Conservation (phyloP, 768 basidiomycete genomes). For the Nidularia sp. region DNA sequence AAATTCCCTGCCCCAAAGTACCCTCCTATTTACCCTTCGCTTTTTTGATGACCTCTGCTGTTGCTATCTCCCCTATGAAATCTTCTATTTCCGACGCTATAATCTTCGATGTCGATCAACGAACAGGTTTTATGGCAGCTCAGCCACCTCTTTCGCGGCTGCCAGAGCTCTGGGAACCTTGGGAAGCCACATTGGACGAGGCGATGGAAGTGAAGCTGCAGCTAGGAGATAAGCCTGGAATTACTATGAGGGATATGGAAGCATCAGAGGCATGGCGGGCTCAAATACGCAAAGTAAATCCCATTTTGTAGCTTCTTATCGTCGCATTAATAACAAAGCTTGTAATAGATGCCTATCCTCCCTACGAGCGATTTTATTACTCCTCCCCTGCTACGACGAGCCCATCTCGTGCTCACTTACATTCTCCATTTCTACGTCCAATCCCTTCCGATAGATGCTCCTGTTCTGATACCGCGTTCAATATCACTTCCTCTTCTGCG, state of each 20-base stretch:
- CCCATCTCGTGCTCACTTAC: slow-evolving; percentile 74
- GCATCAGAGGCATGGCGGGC: slow-evolving; percentile 51
- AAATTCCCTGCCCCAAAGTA: background rate
- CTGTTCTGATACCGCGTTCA: slow-evolving; percentile 66
- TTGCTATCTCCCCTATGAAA: slow-evolving; percentile 27
- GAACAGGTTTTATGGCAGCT: slow-evolving; percentile 90
- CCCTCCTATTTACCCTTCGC: background rate
- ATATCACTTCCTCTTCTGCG: slow-evolving; percentile 77
- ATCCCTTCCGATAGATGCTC: slow-evolving; percentile 42
- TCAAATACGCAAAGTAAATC: slow-evolving; percentile 42
- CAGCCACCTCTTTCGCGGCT: slow-evolving; percentile 64
- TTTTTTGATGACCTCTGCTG: background rate
- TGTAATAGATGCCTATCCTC: slow-evolving; percentile 52
- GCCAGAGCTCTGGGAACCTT: slow-evolving; percentile 58
- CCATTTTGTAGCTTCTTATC: slow-evolving; percentile 5
- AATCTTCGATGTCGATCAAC: slow-evolving; percentile 89
- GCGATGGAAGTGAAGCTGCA: slow-evolving; percentile 48
- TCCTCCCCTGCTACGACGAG: slow-evolving; percentile 63
- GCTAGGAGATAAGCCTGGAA: slow-evolving; percentile 51
- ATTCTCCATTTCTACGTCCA: slow-evolving; percentile 83
- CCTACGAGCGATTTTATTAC: slow-evolving; percentile 43
- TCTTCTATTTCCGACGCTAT: slow-evolving; percentile 41
- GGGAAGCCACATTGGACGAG: slow-evolving; percentile 61
- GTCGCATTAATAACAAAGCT: background rate
- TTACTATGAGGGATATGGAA: slow-evolving; percentile 33